A percentile compares a stretch with the other conserved stretches of the same genome.
These are phyloP conservation scores for Epithemia pelagica DNA, from an alignment of 108 stramenopile genomes.

Conservation along the genomic window DNA sequence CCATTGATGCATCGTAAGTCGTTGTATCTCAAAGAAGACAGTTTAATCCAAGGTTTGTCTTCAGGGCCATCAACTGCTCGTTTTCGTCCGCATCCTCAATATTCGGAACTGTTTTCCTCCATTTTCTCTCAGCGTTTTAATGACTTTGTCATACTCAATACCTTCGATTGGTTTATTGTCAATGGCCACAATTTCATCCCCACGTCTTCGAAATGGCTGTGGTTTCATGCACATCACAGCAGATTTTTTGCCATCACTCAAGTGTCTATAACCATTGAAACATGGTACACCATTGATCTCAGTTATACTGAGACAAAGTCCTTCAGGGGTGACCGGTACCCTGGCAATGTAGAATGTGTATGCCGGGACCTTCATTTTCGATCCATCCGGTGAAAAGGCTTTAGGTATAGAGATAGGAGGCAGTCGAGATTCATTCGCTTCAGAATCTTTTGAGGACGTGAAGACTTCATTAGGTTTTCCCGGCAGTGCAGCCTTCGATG, in stretches of 20 bases:
- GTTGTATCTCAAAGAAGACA: no score
- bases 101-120: not conserved
- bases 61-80: no score
- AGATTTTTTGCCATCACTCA: not conserved
- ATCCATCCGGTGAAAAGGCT: not conserved
- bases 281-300: not conserved
- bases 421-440: no score
- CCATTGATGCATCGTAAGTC: no score
- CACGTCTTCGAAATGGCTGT: not conserved
- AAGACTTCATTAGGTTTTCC: no score
- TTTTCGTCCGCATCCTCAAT: not conserved
- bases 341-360: not conserved
- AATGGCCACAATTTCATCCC: not conserved
- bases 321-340: not conserved
- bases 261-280: not conserved
- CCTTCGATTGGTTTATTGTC: not conserved
- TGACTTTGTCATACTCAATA: not conserved
- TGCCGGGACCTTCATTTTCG: not conserved
- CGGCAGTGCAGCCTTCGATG: not conserved
- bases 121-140: not conserved
- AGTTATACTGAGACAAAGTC: not conserved
- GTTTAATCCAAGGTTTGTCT: no score
- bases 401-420: not conserved
- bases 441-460: no score
- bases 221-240: not conserved